Evolutionary conservation across 1,284 basidiomycete species (phyloP).

Genomic region (Trichosporon coremiiforme): DNA sequence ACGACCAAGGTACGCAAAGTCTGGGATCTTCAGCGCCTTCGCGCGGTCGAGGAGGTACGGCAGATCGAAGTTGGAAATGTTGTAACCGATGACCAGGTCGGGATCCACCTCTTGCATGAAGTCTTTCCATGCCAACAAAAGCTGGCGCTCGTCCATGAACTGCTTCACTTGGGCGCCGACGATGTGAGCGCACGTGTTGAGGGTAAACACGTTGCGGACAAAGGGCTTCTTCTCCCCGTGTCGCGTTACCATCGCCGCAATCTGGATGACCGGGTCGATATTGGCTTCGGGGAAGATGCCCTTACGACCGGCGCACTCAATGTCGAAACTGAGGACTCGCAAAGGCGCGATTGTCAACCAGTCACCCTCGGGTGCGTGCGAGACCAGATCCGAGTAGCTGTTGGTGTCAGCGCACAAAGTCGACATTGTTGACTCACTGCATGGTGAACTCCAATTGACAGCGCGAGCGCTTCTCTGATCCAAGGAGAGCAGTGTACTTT

Average conservation of each 20-base stretch:
- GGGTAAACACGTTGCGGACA: conserved; percentile 91
- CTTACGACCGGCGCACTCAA: conserved; percentile 93
- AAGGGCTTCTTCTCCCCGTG: conserved; percentile 94
- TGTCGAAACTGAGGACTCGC: conserved; percentile 91
- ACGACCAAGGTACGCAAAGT: conserved; percentile 77
- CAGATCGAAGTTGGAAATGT: conserved; percentile 87
- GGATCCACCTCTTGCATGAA: conserved; percentile 87
- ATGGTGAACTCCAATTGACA: conserved; percentile 84
- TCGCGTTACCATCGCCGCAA: conserved; percentile 94
- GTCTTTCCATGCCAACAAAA: conserved; percentile 78
- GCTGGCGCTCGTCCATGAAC: conserved; percentile 70
- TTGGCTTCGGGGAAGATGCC: conserved; percentile 91
- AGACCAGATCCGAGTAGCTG: conserved; percentile 80
- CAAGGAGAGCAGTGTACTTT: conserved; percentile 67
- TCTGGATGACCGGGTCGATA: conserved; percentile 90
- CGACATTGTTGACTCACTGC: conserved; percentile 60
- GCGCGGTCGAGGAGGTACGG: conserved; percentile 91
- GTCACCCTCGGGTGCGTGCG: conserved; percentile 81
- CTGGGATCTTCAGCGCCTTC: conserved; percentile 69
- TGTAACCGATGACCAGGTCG: conserved; percentile 92
- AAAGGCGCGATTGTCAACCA: conserved; percentile 90
- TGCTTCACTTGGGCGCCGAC: conserved; percentile 92
- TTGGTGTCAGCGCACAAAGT: conserved; percentile 18
- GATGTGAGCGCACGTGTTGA: conserved; percentile 88
- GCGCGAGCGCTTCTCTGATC: conserved; percentile 67